phyloP scores from a whole-genome alignment of 1,139 yeast species.

The Petasospora fabianii region DNA sequence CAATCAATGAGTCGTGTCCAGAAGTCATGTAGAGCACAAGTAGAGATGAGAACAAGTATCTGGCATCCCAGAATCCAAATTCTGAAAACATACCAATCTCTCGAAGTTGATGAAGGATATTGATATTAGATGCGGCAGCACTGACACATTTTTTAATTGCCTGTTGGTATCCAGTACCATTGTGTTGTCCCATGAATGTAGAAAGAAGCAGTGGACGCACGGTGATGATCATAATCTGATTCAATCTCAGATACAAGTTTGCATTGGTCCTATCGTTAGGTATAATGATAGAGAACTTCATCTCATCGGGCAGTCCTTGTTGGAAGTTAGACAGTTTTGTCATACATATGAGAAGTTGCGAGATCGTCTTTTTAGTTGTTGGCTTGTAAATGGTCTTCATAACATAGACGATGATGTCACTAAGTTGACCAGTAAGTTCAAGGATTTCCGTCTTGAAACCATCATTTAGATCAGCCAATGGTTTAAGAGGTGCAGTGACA shows the following conservation, averaged over 20 bases:
- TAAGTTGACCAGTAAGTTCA: conserved; percentile 13
- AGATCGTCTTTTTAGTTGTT: conserved; percentile 17
- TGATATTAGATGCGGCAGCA: conserved; percentile 41
- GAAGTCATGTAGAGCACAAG: conserved; percentile 39
- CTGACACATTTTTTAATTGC: conserved; percentile 39
- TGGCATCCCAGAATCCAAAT: conserved; percentile 52
- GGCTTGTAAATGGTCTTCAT: conserved; percentile 24
- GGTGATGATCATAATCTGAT: conserved; percentile 43
- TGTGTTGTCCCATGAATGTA: conserved; percentile 37
- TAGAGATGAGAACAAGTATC: conserved; percentile 45
- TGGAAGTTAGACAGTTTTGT: conserved; percentile 20
- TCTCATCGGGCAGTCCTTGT: conserved; percentile 22
- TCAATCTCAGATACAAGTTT: conserved; percentile 27
- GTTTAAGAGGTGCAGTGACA: conserved; percentile 45
- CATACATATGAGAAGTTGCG: conserved; percentile 17
- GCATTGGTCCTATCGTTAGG: conserved; percentile 36
- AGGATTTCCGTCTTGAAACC: conserved; percentile 30
- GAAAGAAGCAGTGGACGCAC: conserved; percentile 44
- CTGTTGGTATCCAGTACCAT: conserved; percentile 10
- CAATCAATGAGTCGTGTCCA: conserved; percentile 30
- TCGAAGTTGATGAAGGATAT: conserved; percentile 37
- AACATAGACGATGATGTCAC: conserved; percentile 17
- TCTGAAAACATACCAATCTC: conserved; percentile 37
- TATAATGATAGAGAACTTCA: conserved; percentile 24
- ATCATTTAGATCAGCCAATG: conserved; percentile 36